These are phyloP conservation scores for Ceratobasidium sp. DNA, from an alignment of 1,284 basidiomycete genomes.

Conservation along the genomic window DNA sequence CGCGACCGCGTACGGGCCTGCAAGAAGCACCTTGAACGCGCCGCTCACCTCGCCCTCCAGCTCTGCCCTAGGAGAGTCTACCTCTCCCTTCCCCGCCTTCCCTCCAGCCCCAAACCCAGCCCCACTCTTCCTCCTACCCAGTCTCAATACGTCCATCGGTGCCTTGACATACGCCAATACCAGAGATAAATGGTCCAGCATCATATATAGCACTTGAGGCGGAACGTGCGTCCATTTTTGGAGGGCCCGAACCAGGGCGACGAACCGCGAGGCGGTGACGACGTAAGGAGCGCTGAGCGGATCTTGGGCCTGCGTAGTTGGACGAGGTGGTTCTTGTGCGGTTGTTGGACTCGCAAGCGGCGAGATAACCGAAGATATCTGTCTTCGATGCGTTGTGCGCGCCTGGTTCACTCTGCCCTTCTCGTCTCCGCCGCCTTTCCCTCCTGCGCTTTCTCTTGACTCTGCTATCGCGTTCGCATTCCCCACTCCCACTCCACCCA, in stretches of 20 bases:
- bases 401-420: too few relatives aligned
- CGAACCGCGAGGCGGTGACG: slow-evolving; percentile 33
- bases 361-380: too few relatives aligned
- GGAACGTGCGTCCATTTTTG: slow-evolving; percentile 37
- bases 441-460: too few relatives aligned
- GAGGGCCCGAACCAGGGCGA: slow-evolving; percentile 18
- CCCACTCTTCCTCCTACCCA: slow-evolving; percentile 24
- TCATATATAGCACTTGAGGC: background rate
- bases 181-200: slow-evolving; percentile 29
- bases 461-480: too few relatives aligned
- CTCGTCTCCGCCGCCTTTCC: too few relatives aligned
- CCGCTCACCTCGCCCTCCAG: slow-evolving; percentile 34
- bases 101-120: background rate
- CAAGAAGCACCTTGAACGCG: slow-evolving; percentile 30
- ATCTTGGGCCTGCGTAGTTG: too few relatives aligned
- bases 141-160: slow-evolving; percentile 21
- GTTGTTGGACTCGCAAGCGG: too few relatives aligned
- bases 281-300: too few relatives aligned
- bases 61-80: slow-evolving; percentile 30
- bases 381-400: too few relatives aligned
- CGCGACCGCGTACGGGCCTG: slow-evolving; percentile 34
- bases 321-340: too few relatives aligned
- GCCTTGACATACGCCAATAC: slow-evolving; percentile 31
- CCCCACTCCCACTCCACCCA: too few relatives aligned
- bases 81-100: background rate